Conservation (phyloP, 768 basidiomycete genomes). For the Piloderma croceum region DNA sequence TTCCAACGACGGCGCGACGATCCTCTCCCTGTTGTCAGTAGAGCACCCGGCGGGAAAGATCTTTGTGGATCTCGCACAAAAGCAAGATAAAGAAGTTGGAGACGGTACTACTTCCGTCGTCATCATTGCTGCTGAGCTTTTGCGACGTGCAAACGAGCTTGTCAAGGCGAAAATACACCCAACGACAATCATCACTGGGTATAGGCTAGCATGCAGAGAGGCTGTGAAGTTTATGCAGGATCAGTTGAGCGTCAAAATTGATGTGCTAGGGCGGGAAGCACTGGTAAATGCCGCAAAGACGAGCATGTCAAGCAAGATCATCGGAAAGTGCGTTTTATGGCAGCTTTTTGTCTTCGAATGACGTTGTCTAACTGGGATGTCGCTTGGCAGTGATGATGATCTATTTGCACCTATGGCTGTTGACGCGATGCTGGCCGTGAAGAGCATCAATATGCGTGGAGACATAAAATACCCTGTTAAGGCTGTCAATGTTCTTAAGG, state of each 20-base stretch:
- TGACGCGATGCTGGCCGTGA: conserved; percentile 96
- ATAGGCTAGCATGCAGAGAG: conserved; percentile 93
- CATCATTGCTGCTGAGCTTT: conserved; percentile 93
- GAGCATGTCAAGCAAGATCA: conserved; percentile 98
- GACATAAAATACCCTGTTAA: conserved; percentile 99
- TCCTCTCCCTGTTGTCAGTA: conserved; percentile 86
- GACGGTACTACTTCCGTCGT: conserved; percentile 99
- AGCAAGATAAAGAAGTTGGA: conserved; percentile 98
- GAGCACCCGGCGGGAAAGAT: conserved; percentile 97
- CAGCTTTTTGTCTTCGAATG: not conserved
- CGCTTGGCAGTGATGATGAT: conserved; percentile 76
- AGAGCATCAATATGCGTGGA: conserved; percentile 87
- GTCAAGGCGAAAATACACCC: conserved; percentile 98
- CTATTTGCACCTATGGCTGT: conserved; percentile 98
- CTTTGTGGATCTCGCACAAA: conserved; percentile 96
- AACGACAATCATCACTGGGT: conserved; percentile 98
- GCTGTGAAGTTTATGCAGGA: conserved; percentile 98
- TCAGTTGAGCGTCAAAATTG: conserved; percentile 92
- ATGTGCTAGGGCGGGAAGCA: conserved; percentile 85
- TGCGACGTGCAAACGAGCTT: conserved; percentile 94
- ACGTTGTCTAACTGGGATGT: conserved; percentile 6
- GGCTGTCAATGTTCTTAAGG: conserved; percentile 97
- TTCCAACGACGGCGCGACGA: conserved; percentile 99
- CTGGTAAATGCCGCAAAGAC: conserved; percentile 96
- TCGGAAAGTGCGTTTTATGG: conserved; percentile 73